A percentile compares a stretch with the other conserved stretches of the same genome.
Evolutionary conservation across 352 stramenopile species (phyloP).

Genomic region (Phytophthora ohioensis): DNA sequence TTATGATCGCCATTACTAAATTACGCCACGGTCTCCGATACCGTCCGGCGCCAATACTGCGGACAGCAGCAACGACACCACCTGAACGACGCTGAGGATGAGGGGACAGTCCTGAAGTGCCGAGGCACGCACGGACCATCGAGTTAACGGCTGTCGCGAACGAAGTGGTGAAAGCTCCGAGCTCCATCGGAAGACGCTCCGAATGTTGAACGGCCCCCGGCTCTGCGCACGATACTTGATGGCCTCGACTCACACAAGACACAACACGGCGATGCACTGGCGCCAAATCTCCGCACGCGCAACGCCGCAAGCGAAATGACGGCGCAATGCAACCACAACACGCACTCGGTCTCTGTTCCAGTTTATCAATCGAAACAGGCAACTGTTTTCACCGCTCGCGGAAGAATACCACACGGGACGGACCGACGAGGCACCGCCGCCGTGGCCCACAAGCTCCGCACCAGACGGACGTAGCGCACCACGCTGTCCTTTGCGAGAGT

Average conservation of each 20-base stretch:
- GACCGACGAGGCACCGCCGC: constrained; percentile 13
- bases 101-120: neutral
- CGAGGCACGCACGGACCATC: constrained; percentile 6
- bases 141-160: constrained; percentile 15
- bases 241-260: constrained; percentile 20
- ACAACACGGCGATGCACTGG: constrained; percentile 21
- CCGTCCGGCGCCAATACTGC: neutral
- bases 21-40: neutral
- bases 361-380: constrained; percentile 2
- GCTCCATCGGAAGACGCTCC: constrained; percentile 3
- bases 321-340: constrained; percentile 16
- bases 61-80: neutral
- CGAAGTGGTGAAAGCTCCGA: constrained; percentile 6
- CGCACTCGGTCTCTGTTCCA: constrained; percentile 9
- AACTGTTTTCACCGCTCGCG: constrained; percentile 32
- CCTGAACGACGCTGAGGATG: too few relatives aligned
- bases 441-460: constrained; percentile 22
- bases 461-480: constrained; percentile 10
- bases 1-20: neutral
- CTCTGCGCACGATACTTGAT: constrained; percentile 24
- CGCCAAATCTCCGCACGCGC: neutral
- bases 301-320: constrained; percentile 11
- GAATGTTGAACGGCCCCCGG: constrained; percentile 25
- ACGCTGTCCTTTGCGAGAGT: constrained; percentile 1
- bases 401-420: constrained; percentile 28